These are phyloP conservation scores for Ogataea sp. DNA, from an alignment of 805 yeast genomes.

Conservation along the genomic window DNA sequence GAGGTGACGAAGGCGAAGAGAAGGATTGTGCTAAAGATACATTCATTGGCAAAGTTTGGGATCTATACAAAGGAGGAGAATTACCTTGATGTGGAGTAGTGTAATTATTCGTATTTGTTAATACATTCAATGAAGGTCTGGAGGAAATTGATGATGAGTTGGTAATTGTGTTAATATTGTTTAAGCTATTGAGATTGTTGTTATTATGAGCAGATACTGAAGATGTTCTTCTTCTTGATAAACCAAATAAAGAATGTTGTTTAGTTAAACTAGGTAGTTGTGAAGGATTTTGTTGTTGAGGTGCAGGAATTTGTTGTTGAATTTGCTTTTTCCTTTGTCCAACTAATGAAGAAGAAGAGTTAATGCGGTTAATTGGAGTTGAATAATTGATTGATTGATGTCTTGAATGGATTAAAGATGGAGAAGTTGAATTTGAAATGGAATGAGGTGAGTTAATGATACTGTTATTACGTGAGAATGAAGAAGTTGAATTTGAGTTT, in stretches of 20 bases:
- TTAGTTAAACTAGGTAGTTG: not conserved
- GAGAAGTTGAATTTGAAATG: conserved; percentile 1
- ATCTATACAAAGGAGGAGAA: not conserved
- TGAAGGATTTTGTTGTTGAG: not conserved
- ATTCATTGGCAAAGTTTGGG: not conserved
- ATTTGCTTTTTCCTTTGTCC: not conserved
- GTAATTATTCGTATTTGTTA: not conserved
- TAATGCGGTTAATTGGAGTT: conserved; percentile 1
- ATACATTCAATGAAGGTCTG: not conserved
- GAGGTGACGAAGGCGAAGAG: not conserved
- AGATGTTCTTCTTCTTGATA: conserved; percentile 4
- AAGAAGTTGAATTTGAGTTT: not conserved
- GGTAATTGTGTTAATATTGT: not conserved
- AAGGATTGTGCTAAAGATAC: not conserved
- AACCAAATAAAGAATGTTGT: conserved; percentile 1
- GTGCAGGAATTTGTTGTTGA: too few species aligned
- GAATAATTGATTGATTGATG: conserved; percentile 1
- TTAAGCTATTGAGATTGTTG: not conserved
- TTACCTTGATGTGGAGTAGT: not conserved
- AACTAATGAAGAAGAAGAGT: not conserved
- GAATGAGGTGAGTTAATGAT: conserved; percentile 1
- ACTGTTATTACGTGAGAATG: conserved; percentile 1
- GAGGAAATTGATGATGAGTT: not conserved
- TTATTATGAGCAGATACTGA: not conserved
- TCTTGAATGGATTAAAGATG: not conserved